Conservation (phyloP, 2,329 filamentous ascomycete genomes). For the Hypoxylon sp. region DNA sequence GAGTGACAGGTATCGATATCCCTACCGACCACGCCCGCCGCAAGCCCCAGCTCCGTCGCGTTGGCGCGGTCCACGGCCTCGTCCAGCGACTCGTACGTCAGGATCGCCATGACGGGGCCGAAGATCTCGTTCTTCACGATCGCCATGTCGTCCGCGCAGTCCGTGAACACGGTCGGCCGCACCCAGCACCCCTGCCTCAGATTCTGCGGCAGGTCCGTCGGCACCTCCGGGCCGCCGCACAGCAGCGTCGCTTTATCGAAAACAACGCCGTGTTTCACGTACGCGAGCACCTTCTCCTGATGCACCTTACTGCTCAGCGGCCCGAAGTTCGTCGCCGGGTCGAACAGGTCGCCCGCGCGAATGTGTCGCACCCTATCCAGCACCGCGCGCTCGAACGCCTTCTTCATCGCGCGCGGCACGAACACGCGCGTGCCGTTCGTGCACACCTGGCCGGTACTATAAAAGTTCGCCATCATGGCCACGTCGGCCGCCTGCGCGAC, state of each 20-base stretch:
- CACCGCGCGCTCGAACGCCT: constrained; percentile 74
- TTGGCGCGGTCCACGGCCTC: constrained; percentile 81
- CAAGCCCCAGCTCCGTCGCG: constrained; percentile 79
- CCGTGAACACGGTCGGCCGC: constrained; percentile 83
- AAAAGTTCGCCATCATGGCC: constrained; percentile 95
- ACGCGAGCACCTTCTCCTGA: constrained; percentile 79
- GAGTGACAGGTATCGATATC: constrained; percentile 80
- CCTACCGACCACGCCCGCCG: constrained; percentile 84
- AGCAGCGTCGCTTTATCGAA: constrained; percentile 79
- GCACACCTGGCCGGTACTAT: constrained; percentile 90
- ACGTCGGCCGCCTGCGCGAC: constrained; percentile 85
- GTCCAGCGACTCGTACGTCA: constrained; percentile 77
- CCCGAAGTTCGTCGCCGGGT: constrained; percentile 82
- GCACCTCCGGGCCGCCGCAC: constrained; percentile 74
- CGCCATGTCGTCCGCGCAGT: constrained; percentile 85
- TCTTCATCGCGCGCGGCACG: constrained; percentile 74
- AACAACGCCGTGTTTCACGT: constrained; percentile 80
- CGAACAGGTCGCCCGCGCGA: constrained; percentile 78
- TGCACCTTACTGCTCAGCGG: constrained; percentile 82
- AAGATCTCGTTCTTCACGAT: constrained; percentile 89
- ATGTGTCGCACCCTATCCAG: constrained; percentile 77
- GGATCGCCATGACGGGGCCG: constrained; percentile 85
- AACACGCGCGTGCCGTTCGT: constrained; percentile 93
- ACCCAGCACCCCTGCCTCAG: constrained; percentile 82
- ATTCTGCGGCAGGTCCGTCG: constrained; percentile 62